Percentiles rank a stretch among this genome's conserved stretches.
Conservation (phyloP, 306 rosid genomes). For the Cicer judaicum region DNA sequence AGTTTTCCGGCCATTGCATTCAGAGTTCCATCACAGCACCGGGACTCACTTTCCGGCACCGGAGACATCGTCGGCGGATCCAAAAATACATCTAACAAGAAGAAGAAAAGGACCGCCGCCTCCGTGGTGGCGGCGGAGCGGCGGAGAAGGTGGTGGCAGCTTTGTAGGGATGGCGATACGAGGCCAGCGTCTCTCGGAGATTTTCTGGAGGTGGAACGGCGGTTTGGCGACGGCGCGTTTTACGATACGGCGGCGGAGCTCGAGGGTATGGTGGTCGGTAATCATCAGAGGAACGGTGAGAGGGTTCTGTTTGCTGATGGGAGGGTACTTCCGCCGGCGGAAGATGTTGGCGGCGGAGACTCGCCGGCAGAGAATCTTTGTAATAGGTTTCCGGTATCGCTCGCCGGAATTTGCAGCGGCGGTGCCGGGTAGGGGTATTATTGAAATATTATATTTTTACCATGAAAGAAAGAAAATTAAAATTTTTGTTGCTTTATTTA, state of each 20-base stretch:
- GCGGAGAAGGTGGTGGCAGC: slow-evolving; percentile 88
- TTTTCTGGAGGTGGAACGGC: slow-evolving; percentile 88
- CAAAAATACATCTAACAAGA: slow-evolving; percentile 49
- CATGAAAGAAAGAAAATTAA: neutral
- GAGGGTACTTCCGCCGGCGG: slow-evolving; percentile 80
- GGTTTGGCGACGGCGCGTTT: slow-evolving; percentile 82
- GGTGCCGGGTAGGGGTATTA: slow-evolving; percentile 53
- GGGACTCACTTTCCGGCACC: slow-evolving; percentile 51
- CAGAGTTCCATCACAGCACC: slow-evolving; percentile 81
- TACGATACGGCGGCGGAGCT: slow-evolving; percentile 85
- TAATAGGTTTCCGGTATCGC: slow-evolving; percentile 68
- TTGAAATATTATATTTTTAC: neutral
- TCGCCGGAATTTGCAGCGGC: slow-evolving; percentile 81
- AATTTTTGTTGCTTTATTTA: slow-evolving; percentile 12
- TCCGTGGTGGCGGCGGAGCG: slow-evolving; percentile 57
- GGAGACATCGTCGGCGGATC: slow-evolving; percentile 29
- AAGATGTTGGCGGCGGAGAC: slow-evolving; percentile 49
- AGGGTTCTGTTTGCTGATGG: slow-evolving; percentile 78
- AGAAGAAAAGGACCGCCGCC: slow-evolving; percentile 47
- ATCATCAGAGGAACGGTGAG: slow-evolving; percentile 56
- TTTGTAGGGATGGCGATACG: slow-evolving; percentile 76
- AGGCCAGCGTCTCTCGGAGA: slow-evolving; percentile 84
- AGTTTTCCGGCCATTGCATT: slow-evolving; percentile 84
- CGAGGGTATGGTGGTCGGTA: slow-evolving; percentile 66
- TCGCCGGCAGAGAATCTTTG: slow-evolving; percentile 60